Conservation (phyloP, 2,329 filamentous ascomycete species). For the Coccinonectria pachysandricola region DNA sequence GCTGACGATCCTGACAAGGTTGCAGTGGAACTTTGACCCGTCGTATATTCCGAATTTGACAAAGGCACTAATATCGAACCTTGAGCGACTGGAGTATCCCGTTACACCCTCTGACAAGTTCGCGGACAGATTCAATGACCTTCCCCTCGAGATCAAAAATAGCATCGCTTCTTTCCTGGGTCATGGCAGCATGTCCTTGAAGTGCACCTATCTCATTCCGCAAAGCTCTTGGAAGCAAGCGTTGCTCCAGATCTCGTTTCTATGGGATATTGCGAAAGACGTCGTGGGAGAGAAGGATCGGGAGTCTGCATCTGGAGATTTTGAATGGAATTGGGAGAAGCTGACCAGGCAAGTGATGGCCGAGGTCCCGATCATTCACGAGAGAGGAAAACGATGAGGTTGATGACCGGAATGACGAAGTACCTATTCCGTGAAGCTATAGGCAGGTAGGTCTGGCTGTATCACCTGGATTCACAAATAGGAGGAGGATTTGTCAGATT, state of each 20-base stretch:
- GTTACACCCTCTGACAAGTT: not conserved
- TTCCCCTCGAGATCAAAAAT: slow-evolving; percentile 1
- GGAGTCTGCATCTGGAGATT: not conserved
- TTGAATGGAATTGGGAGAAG: slow-evolving; percentile 1
- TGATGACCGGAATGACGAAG: not conserved
- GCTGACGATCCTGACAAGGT: not conserved
- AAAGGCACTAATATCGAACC: slow-evolving; percentile 1
- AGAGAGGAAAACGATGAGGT: not conserved
- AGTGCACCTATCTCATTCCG: slow-evolving; percentile 1
- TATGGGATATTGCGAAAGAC: not conserved
- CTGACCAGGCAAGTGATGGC: not conserved
- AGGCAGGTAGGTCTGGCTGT: not conserved
- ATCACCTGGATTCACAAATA: slow-evolving; percentile 1
- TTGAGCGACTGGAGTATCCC: slow-evolving; percentile 1
- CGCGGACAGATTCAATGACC: slow-evolving; percentile 1
- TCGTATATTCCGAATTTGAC: not conserved
- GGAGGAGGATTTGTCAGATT: slow-evolving; percentile 1
- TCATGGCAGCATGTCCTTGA: not conserved
- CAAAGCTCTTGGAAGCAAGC: slow-evolving; percentile 1
- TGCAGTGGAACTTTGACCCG: not conserved
- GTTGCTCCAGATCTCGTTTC: slow-evolving; percentile 1
- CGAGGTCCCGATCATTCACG: not conserved
- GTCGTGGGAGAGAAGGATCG: not conserved
- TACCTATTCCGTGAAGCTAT: not conserved
- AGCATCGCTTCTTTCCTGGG: not conserved